Evolutionary conservation across 2,329 filamentous ascomycete species (phyloP), one percentile per base, ranked within the genome.

Genomic region (Penicillium sp.): DNA sequence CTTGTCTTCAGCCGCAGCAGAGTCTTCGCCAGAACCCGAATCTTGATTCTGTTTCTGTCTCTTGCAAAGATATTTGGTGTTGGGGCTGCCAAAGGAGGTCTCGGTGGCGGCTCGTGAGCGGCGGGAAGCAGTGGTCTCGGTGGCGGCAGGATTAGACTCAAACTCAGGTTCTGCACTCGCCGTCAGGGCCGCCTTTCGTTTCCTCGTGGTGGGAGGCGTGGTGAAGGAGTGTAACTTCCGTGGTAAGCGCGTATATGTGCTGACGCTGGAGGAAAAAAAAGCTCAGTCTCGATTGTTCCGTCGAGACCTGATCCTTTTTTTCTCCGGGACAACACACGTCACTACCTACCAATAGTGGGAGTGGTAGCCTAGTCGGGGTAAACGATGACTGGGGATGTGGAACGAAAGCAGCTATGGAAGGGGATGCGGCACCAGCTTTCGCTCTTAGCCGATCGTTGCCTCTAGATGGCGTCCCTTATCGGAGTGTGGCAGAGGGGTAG

Each of bases 141-240:
- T 72, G 71, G 72, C 70, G 70, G 71, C 66, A 69, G 69, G 64
- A 66, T 66, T 67, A 61, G 65, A 66, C 13, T 23, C 23, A 57
- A 50, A 51, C 52, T 64, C 62, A 62, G 71, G 65, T 64, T 74
- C 66, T 64, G 70, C 67, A 66, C 72, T 72, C 70, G 74, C 73
- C 72, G 72, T 79, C 76, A 83, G 82, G 74, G 76, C 76, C 75
- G 82, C 83, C 78, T 84, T 85, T 73, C 83, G 78, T 75, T 85
- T 85, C 70, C 77, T 83, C 61, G 77, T 77, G 73, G 75, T 76
- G 71, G 83, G 81, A 81, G 82, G 80, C 84, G 84, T 85, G 75
- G 77, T 85, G 83, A 75, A 76, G 45, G 57, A 54, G 44, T 56
- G 31, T 41, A 50, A 49, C 46, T 19, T n/a, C 48, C 55, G 56